phyloP scores from a whole-genome alignment of 2,329 filamentous ascomycete genomes.

The Calonectria pseudoreteaudii region DNA sequence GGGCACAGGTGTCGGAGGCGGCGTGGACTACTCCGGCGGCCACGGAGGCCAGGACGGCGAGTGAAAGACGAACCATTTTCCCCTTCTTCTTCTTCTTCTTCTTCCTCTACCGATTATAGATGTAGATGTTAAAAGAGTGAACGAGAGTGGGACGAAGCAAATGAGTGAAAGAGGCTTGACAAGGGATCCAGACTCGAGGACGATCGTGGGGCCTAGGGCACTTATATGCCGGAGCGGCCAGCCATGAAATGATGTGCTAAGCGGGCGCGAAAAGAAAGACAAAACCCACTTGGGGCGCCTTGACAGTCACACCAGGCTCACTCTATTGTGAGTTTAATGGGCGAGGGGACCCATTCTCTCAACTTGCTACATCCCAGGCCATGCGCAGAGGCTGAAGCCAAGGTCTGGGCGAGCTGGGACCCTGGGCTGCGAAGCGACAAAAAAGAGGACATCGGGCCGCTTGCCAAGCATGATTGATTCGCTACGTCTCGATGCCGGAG shows the following conservation, averaged over 20 bases:
- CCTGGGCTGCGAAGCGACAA: background rate
- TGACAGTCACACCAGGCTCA: background rate
- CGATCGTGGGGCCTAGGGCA: background rate
- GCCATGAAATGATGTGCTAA: background rate
- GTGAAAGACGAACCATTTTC: background rate
- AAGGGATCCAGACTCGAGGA: background rate
- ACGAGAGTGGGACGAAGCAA: background rate
- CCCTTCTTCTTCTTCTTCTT: background rate
- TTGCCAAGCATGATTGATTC: background rate
- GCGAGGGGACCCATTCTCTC: background rate
- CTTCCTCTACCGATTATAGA: background rate
- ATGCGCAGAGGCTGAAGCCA: background rate
- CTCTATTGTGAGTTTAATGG: background rate
- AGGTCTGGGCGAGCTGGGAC: background rate
- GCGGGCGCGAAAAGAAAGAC: background rate
- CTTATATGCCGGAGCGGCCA: background rate
- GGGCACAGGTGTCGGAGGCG: constrained; percentile 19
- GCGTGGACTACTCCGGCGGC: background rate
- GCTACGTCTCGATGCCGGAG: background rate
- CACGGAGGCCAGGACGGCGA: background rate
- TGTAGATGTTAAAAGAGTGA: background rate
- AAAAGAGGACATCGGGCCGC: background rate
- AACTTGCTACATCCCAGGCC: background rate
- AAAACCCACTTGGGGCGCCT: background rate
- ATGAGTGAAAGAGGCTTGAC: background rate